A percentile compares a stretch with the other conserved stretches of the same genome.
phyloP scores from a whole-genome alignment of 257 asterid genomes.

The Nicotiana paniculata region DNA sequence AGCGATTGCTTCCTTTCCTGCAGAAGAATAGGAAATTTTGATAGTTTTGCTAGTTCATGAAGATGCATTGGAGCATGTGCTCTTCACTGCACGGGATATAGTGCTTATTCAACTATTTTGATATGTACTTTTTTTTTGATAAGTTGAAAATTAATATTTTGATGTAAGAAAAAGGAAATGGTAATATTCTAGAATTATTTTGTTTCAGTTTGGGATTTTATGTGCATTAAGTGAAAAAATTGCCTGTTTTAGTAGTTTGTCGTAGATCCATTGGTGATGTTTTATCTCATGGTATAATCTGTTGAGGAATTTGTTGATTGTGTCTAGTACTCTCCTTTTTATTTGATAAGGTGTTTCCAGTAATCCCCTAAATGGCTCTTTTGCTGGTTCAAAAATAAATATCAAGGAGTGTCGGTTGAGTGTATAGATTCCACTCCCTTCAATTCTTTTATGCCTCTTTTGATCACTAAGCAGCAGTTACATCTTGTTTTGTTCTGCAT shows the following conservation, averaged over 20 bases:
- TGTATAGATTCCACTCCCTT: neutral
- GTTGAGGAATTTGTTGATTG: neutral
- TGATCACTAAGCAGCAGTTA: neutral
- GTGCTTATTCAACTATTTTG: too few species aligned
- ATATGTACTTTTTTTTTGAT: too few species aligned
- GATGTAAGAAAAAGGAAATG: neutral
- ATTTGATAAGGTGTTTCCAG: neutral
- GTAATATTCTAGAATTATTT: neutral
- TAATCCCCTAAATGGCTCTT: constrained; percentile 2
- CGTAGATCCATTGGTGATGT: neutral
- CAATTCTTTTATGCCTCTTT: neutral
- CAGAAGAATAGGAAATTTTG: too few species aligned
- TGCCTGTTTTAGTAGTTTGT: neutral
- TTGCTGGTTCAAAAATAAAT: neutral
- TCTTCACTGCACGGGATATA: too few species aligned
- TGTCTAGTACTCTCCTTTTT: neutral
- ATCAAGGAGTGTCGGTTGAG: neutral
- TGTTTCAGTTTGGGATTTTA: constrained; percentile 3
- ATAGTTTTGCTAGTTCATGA: too few species aligned
- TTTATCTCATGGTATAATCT: neutral
- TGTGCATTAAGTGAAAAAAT: neutral
- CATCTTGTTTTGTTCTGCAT: neutral
- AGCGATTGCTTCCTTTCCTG: too few species aligned
- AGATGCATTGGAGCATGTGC: too few species aligned
- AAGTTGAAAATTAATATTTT: too few species aligned